These are phyloP conservation scores for Ophiostoma tasmaniense DNA, from an alignment of 2,329 filamentous ascomycete species.

Conservation along the genomic window DNA sequence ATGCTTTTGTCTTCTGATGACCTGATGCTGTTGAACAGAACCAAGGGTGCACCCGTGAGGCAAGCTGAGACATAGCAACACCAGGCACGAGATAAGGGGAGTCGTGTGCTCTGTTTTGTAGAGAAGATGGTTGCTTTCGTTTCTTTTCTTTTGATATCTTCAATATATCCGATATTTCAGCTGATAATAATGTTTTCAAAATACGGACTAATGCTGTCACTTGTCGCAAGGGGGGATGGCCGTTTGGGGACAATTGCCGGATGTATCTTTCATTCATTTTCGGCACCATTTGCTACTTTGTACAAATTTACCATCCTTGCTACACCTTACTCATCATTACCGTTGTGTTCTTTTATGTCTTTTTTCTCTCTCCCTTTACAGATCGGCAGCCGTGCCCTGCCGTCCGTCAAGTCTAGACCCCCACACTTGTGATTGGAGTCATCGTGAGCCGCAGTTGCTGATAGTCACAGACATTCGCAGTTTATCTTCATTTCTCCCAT, in stretches of 20 bases:
- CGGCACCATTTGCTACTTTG: too few relatives aligned
- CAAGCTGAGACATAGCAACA: not conserved
- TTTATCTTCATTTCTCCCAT: not conserved
- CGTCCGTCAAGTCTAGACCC: constrained; percentile 1
- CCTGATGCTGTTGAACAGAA: not conserved
- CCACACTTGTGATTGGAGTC: constrained; percentile 10
- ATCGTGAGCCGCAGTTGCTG: constrained; percentile 6
- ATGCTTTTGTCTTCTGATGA: constrained; percentile 3
- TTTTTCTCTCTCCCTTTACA: not conserved
- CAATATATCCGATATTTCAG: not conserved
- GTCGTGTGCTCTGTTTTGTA: not conserved
- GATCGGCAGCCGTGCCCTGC: constrained; percentile 11
- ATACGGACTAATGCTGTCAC: not conserved
- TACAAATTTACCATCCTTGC: too few relatives aligned
- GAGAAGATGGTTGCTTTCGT: not conserved
- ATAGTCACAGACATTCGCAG: too few relatives aligned
- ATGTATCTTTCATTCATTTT: not conserved
- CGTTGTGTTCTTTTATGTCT: not conserved
- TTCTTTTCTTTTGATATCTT: not conserved
- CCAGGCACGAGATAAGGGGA: not conserved
- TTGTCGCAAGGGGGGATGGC: not conserved
- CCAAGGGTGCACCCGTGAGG: not conserved
- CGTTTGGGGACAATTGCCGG: not conserved
- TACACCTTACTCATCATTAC: not conserved
- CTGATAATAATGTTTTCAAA: not conserved